These are phyloP conservation scores for Pseudevernia furfuracea DNA, from an alignment of 495 filamentous ascomycete species.

Conservation along the genomic window DNA sequence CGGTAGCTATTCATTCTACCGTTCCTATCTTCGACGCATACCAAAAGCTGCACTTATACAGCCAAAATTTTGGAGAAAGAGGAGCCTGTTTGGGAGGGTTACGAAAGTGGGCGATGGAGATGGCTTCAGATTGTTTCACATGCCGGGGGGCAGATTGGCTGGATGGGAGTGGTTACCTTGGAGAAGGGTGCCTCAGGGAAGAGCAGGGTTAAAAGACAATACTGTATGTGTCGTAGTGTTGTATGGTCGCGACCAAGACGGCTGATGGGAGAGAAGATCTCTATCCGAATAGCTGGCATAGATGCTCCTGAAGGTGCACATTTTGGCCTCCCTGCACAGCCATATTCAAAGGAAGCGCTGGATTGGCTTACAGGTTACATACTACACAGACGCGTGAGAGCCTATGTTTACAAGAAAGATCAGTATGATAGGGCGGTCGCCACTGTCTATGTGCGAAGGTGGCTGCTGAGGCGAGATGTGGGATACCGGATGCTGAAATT, in stretches of 20 bases:
- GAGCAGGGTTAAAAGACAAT: slow-evolving; percentile 59
- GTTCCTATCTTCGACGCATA: slow-evolving; percentile 72
- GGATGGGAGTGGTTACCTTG: slow-evolving; percentile 88
- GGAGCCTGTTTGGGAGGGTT: slow-evolving; percentile 73
- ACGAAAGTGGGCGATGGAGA: slow-evolving; percentile 96
- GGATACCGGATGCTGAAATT: slow-evolving; percentile 78
- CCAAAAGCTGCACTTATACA: slow-evolving; percentile 64
- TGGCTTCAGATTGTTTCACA: slow-evolving; percentile 89
- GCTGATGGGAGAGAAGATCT: slow-evolving; percentile 42
- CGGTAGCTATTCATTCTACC: slow-evolving; percentile 40
- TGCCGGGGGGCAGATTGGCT: slow-evolving; percentile 73
- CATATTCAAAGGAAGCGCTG: slow-evolving; percentile 70
- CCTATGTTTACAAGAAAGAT: slow-evolving; percentile 70
- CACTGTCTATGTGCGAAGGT: slow-evolving; percentile 65
- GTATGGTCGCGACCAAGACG: not conserved
- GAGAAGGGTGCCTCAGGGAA: slow-evolving; percentile 61
- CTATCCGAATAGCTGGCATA: slow-evolving; percentile 80
- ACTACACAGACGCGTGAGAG: slow-evolving; percentile 65
- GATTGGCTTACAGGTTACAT: slow-evolving; percentile 69
- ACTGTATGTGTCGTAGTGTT: slow-evolving; percentile 50
- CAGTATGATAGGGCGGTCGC: slow-evolving; percentile 90
- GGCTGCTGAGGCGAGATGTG: slow-evolving; percentile 62
- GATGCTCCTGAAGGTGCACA: slow-evolving; percentile 91
- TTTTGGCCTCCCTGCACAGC: slow-evolving; percentile 83
- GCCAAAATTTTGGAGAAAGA: slow-evolving; percentile 51